Evolutionary conservation across 345 rosid species (phyloP), one percentile per base, ranked within the genome.

Genomic region (Moricandia moricandioides): DNA sequence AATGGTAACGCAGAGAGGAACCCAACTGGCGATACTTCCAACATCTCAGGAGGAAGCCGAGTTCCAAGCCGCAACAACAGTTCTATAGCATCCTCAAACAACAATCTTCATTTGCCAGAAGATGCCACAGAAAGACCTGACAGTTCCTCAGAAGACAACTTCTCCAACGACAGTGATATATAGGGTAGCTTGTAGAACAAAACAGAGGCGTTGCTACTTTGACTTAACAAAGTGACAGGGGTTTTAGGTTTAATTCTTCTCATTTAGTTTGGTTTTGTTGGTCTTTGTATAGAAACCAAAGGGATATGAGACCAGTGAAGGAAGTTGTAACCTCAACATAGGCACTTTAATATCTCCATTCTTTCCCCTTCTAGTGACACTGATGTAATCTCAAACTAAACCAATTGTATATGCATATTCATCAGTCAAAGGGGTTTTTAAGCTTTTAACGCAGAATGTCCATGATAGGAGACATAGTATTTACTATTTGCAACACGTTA

Each of bases 31-130:
- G 62, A 62, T 7, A 54, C 74, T 62, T 56, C 74, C 37, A 69
- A 33, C 69, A 69, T 62, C 29, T 62, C 79, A 69, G 74, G 70
- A 69, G 74, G 74, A 62, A 65, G 79, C 29, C 69, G 70, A 76
- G 59, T 54, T 29, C 70, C 79, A 69, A 76, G 80, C 71, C 71
- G 71, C 51, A 70, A 63, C 57, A 76, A 63, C 29, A 76, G 80
- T 26, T 62, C 56, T 17, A 69, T 69, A 70, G 26, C 70, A 62
- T 45, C 49, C 1, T 54, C 79, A 21, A 69, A 76, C 58, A 55
- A 43, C 9, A 69, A 62, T 47, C 59, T 43, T 76, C 71, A 43
- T 62, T 54, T 69, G 27, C 31, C 80, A 6, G 80, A 70, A 55
- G 80, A 70, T 77, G 54, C 58, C 5, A 11, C 80, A 57, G 71